Conservation (phyloP, 495 filamentous ascomycete genomes). For the Trichoderma erinaceum region DNA sequence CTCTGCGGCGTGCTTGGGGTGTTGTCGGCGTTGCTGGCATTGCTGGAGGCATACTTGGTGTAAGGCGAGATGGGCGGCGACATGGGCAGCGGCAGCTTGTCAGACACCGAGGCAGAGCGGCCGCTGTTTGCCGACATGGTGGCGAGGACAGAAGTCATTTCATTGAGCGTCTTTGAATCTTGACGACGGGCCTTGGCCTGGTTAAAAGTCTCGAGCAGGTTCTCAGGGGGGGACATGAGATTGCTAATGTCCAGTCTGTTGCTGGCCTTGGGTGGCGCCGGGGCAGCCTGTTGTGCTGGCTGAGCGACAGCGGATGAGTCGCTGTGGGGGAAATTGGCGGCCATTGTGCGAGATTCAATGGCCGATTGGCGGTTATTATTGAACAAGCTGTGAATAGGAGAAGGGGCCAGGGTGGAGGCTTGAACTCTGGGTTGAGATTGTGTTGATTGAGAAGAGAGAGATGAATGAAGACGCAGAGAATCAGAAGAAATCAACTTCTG, state of each 20-base stretch:
- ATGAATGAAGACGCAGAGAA: not conserved
- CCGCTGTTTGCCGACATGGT: slow-evolving; percentile 17
- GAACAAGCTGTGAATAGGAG: not conserved
- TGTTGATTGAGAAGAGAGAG: not conserved
- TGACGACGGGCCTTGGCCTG: slow-evolving; percentile 14
- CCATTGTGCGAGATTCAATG: not conserved
- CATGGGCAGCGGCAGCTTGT: slow-evolving; percentile 38
- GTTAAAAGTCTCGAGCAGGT: slow-evolving; percentile 56
- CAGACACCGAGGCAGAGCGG: not conserved
- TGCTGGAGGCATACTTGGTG: slow-evolving; percentile 31
- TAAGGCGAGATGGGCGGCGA: slow-evolving; percentile 71
- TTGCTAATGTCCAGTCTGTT: slow-evolving; percentile 44
- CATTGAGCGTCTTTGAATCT: slow-evolving; percentile 23
- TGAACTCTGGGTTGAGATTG: too few species aligned
- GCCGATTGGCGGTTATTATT: not conserved
- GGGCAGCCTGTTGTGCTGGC: too few species aligned
- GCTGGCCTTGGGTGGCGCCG: slow-evolving; percentile 21
- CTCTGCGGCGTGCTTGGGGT: slow-evolving; percentile 24
- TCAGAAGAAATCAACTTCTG: not conserved
- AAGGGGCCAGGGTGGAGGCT: not conserved
- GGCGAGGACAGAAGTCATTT: slow-evolving; percentile 20
- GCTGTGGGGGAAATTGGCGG: not conserved
- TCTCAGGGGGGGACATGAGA: slow-evolving; percentile 72
- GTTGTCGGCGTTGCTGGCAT: slow-evolving; percentile 14
- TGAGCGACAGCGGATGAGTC: not conserved